Percentiles rank a stretch among this genome's conserved stretches.
These are phyloP conservation scores for Ustilago sp. DNA, from an alignment of 1,284 basidiomycete genomes.

Conservation along the genomic window DNA sequence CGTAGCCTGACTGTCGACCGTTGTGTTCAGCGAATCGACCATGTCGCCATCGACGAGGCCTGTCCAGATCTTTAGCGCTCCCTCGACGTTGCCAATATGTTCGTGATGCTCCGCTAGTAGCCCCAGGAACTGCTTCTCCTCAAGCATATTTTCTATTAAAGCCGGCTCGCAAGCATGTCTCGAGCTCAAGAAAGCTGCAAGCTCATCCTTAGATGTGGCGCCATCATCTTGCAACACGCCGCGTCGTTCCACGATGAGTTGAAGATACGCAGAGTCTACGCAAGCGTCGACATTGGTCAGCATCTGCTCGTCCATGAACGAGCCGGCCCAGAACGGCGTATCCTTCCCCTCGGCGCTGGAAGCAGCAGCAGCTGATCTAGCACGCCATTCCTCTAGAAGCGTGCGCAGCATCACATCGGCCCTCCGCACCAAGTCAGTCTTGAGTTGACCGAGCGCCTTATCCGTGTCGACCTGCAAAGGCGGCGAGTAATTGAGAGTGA, in stretches of 20 bases:
- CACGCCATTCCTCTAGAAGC: slow-evolving; percentile 31
- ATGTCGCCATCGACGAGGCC: slow-evolving; percentile 50
- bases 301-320: slow-evolving; percentile 46
- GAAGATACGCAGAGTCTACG: slow-evolving; percentile 34
- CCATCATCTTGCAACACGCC: not conserved
- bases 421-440: slow-evolving; percentile 8
- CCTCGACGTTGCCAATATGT: slow-evolving; percentile 20
- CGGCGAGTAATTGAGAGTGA: slow-evolving; percentile 56
- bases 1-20: slow-evolving; percentile 16
- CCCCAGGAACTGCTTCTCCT: slow-evolving; percentile 14
- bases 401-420: slow-evolving; percentile 48
- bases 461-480: slow-evolving; percentile 35
- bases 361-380: slow-evolving; percentile 5
- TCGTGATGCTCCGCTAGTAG: slow-evolving; percentile 42
- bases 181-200: slow-evolving; percentile 30
- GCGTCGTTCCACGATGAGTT: slow-evolving; percentile 23
- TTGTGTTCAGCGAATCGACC: slow-evolving; percentile 15
- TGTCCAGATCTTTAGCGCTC: slow-evolving; percentile 45
- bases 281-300: slow-evolving; percentile 24
- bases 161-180: slow-evolving; percentile 36
- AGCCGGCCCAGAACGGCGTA: slow-evolving; percentile 21
- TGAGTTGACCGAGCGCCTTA: slow-evolving; percentile 25
- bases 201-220: slow-evolving; percentile 17
- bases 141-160: slow-evolving; percentile 25
- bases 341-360: not conserved